Evolutionary conservation across 2,329 filamentous ascomycete genomes (phyloP).

Genomic region (Talaromyces sp.): DNA sequence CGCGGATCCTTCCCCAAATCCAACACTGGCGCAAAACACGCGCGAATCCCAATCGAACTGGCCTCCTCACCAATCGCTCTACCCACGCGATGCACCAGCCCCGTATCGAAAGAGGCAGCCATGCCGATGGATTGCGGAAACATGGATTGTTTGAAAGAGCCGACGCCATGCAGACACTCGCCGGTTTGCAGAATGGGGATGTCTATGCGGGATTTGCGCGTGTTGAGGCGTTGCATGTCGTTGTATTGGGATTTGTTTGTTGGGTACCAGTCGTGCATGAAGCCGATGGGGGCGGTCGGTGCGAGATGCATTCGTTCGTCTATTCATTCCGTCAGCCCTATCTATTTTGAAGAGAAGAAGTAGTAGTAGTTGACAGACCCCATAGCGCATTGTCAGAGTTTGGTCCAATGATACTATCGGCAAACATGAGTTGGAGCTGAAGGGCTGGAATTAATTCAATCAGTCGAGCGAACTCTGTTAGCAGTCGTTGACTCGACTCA

Average conservation of each 20-base stretch:
- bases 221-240: constrained; percentile 33
- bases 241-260: constrained; percentile 41
- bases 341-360: background rate
- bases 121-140: constrained; percentile 41
- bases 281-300: constrained; percentile 35
- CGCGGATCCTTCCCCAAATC: constrained; percentile 41
- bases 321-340: background rate
- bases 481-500: background rate
- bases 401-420: constrained; percentile 36
- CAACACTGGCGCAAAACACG: constrained; percentile 41
- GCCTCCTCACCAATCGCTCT: constrained; percentile 40
- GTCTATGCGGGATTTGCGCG: constrained; percentile 32
- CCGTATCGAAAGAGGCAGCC: constrained; percentile 39
- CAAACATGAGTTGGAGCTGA: constrained; percentile 44
- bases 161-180: constrained; percentile 43
- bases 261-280: constrained; percentile 42
- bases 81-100: constrained; percentile 39
- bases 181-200: constrained; percentile 40
- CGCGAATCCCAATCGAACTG: constrained; percentile 41
- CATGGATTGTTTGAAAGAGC: constrained; percentile 42
- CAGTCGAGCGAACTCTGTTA: background rate
- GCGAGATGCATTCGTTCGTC: constrained; percentile 32
- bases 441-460: constrained; percentile 18
- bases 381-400: constrained; percentile 36
- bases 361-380: constrained; percentile 18